Percentiles rank a stretch among this genome's conserved stretches.
These are phyloP conservation scores for Venturia carpophila DNA, from an alignment of 2,329 filamentous ascomycete genomes.

Conservation along the genomic window DNA sequence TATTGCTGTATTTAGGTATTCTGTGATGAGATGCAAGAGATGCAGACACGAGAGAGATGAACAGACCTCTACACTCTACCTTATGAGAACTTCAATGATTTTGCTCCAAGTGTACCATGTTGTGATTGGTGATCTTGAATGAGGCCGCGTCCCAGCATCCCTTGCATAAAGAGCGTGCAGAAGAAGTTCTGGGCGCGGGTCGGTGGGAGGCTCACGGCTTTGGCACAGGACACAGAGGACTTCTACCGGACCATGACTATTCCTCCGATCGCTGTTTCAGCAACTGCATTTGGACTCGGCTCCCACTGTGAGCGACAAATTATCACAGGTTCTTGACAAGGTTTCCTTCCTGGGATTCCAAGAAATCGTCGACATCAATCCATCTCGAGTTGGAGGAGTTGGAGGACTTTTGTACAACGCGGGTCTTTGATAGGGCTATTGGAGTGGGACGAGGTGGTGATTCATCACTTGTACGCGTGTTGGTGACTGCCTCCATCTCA, in stretches of 20 bases:
- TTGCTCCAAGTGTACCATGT: neutral
- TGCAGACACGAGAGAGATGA: conserved; percentile 4
- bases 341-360: too few relatives aligned
- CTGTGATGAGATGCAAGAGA: conserved; percentile 8
- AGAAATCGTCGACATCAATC: too few relatives aligned
- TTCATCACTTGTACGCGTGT: too few relatives aligned
- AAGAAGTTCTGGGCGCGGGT: neutral
- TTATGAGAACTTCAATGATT: too few relatives aligned
- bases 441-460: neutral
- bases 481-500: too few relatives aligned
- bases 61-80: neutral
- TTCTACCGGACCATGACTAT: neutral
- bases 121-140: neutral
- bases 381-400: neutral
- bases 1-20: conserved; percentile 6
- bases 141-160: neutral
- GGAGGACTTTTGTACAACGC: neutral
- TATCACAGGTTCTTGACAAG: too few relatives aligned
- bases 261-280: neutral
- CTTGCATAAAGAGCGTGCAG: conserved; percentile 1
- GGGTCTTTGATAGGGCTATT: neutral
- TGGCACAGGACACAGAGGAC: neutral
- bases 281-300: neutral
- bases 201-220: neutral
- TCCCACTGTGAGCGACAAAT: too few relatives aligned